Conservation (phyloP, 2,329 filamentous ascomycete genomes). For the Stachybotrys echinatus region DNA sequence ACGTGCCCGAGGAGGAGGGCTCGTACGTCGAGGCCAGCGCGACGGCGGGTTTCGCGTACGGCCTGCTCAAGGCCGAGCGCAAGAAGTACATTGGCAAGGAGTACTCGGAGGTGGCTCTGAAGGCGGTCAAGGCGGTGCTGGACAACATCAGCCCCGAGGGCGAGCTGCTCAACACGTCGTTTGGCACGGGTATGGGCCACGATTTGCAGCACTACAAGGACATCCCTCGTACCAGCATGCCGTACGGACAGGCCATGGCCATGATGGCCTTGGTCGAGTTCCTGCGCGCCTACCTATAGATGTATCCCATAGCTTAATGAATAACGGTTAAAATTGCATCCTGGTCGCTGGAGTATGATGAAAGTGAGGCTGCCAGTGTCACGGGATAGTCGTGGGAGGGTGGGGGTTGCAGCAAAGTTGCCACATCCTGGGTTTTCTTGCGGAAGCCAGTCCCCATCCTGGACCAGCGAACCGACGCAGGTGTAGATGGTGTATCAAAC, state of each 20-base stretch:
- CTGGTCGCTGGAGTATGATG: too few relatives aligned
- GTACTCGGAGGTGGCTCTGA: conserved; percentile 56
- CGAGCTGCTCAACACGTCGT: conserved; percentile 69
- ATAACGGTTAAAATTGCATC: too few relatives aligned
- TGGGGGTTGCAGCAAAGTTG: too few relatives aligned
- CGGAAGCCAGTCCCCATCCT: too few relatives aligned
- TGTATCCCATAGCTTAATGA: too few relatives aligned
- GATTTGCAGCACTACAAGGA: conserved; percentile 71
- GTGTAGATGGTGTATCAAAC: too few relatives aligned
- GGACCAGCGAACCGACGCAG: too few relatives aligned
- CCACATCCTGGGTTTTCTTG: too few relatives aligned
- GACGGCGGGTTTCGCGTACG: conserved; percentile 76
- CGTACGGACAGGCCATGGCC: conserved; percentile 79
- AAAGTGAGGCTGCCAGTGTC: too few relatives aligned
- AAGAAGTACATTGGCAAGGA: conserved; percentile 63
- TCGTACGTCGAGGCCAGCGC: conserved; percentile 74
- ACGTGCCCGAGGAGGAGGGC: conserved; percentile 58
- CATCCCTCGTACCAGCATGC: conserved; percentile 74
- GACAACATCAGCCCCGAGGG: conserved; percentile 60
- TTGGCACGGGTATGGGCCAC: conserved; percentile 73
- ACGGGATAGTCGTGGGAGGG: too few relatives aligned
- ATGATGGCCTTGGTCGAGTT: conserved; percentile 78
- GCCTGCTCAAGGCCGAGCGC: conserved; percentile 67
- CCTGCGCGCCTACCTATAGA: conserved; percentile 42
- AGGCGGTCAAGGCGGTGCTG: conserved; percentile 62